Conservation (phyloP, 2,329 filamentous ascomycete species). For the Aureobasidium vineae region DNA sequence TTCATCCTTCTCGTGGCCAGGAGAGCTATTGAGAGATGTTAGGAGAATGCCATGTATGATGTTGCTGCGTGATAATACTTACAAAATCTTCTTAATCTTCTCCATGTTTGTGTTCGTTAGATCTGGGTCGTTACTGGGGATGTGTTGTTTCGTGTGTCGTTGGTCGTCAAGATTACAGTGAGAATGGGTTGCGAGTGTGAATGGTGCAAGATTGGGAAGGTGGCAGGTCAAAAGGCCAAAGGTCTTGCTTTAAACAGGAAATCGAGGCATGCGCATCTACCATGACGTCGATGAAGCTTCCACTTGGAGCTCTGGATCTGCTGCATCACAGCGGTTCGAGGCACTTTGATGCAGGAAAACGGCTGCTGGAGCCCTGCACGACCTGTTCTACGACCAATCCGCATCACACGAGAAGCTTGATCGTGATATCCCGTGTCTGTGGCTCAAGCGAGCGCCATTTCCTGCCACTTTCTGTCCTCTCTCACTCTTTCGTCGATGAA, state of each 20-base stretch:
- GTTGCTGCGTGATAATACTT: slow-evolving; percentile 28
- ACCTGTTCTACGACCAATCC: slow-evolving; percentile 4
- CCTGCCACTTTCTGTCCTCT: neutral
- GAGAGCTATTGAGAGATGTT: slow-evolving; percentile 30
- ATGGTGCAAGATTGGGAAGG: neutral
- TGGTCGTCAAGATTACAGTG: neutral
- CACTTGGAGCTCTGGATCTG: neutral
- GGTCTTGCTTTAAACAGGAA: slow-evolving; percentile 1
- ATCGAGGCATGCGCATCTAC: neutral
- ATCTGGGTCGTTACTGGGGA: neutral
- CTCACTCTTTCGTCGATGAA: neutral
- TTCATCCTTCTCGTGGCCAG: slow-evolving; percentile 39
- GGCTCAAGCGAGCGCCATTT: neutral
- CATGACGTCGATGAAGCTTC: slow-evolving; percentile 11
- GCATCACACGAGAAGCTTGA: neutral
- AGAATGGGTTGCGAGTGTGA: neutral
- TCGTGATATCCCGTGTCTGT: neutral
- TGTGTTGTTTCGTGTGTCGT: slow-evolving; percentile 9
- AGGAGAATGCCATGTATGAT: neutral
- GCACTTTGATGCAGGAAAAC: neutral
- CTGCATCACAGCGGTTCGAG: neutral
- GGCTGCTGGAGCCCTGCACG: slow-evolving; percentile 3
- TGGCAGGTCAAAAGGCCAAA: neutral
- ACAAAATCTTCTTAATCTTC: slow-evolving; percentile 48
- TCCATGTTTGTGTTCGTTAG: slow-evolving; percentile 36